A percentile compares a stretch with the other conserved stretches of the same genome.
phyloP scores from a whole-genome alignment of 2,329 filamentous ascomycete species.

The Pyrenophora tritici-repentis region DNA sequence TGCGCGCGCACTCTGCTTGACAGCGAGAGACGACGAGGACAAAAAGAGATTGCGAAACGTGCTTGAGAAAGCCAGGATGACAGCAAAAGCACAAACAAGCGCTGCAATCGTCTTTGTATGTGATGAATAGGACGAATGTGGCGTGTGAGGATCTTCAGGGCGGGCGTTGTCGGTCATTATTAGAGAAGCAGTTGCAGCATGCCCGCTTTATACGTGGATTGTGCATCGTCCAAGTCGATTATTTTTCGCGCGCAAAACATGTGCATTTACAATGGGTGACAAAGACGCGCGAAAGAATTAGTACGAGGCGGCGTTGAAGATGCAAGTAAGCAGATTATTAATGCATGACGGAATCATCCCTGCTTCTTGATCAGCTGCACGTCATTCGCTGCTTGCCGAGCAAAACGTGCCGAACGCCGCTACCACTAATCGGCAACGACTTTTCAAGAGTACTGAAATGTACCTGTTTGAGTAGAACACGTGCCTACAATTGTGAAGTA shows the following conservation, averaged over 20 bases:
- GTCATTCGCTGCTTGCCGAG: constrained; percentile 32
- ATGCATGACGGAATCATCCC: constrained; percentile 36
- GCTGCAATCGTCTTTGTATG: constrained; percentile 36
- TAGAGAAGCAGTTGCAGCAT: constrained; percentile 17
- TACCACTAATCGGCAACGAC: too few species aligned
- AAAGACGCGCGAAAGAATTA: constrained; percentile 30
- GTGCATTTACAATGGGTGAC: constrained; percentile 43
- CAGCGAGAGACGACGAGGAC: constrained; percentile 40
- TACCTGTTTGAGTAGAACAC: neutral
- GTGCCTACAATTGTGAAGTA: neutral
- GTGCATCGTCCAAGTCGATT: constrained; percentile 30
- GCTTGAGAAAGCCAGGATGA: constrained; percentile 54
- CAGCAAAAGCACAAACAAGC: constrained; percentile 45
- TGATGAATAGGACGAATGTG: constrained; percentile 22
- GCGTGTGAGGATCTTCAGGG: constrained; percentile 19
- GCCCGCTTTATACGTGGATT: constrained; percentile 36
- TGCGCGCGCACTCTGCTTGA: constrained; percentile 40
- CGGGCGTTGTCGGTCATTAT: constrained; percentile 40
- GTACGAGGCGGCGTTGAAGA: constrained; percentile 1
- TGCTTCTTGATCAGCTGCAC: constrained; percentile 20
- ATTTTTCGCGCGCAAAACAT: constrained; percentile 22
- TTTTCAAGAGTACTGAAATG: too few species aligned
- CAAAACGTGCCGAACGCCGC: constrained; percentile 6
- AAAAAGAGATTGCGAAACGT: constrained; percentile 39
- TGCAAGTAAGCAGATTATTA: constrained; percentile 28